Conservation (phyloP, 805 yeast genomes). For the Schizosaccharomyces cryophilus region DNA sequence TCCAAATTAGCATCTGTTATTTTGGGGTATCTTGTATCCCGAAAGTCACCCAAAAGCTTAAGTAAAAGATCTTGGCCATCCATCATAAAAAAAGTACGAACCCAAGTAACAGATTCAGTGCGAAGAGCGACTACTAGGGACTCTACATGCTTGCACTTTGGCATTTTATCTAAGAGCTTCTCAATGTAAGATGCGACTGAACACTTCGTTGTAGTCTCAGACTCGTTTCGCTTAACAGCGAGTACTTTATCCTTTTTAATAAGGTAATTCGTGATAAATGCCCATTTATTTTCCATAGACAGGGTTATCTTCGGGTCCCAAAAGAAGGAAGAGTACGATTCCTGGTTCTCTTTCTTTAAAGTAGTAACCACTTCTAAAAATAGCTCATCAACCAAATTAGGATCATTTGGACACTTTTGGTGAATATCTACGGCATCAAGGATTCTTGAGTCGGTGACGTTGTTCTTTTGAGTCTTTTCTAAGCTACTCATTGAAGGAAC, state of each 20-base stretch:
- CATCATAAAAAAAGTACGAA: slow-evolving; percentile 40
- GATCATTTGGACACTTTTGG: neutral
- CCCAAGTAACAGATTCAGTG: slow-evolving; percentile 76
- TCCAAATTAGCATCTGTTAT: slow-evolving; percentile 41
- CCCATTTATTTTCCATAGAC: neutral
- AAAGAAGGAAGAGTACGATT: neutral
- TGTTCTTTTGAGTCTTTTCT: too few species aligned
- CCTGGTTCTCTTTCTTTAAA: neutral
- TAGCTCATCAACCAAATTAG: neutral
- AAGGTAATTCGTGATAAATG: neutral
- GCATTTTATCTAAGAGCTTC: neutral
- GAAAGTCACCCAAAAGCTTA: slow-evolving; percentile 34
- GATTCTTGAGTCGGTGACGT: too few species aligned
- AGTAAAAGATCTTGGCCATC: slow-evolving; percentile 68
- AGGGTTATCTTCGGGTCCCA: neutral
- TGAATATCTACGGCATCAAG: too few species aligned
- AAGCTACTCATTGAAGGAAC: too few species aligned
- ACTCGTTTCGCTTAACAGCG: neutral
- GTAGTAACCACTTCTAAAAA: neutral
- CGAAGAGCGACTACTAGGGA: slow-evolving; percentile 66
- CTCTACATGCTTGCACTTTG: neutral
- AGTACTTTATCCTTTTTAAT: neutral
- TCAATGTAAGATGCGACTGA: neutral
- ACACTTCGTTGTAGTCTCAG: neutral
- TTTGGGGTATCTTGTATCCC: slow-evolving; percentile 12